Conservation (phyloP, 441 rosid genomes). For the Eutrema salsugineum region DNA sequence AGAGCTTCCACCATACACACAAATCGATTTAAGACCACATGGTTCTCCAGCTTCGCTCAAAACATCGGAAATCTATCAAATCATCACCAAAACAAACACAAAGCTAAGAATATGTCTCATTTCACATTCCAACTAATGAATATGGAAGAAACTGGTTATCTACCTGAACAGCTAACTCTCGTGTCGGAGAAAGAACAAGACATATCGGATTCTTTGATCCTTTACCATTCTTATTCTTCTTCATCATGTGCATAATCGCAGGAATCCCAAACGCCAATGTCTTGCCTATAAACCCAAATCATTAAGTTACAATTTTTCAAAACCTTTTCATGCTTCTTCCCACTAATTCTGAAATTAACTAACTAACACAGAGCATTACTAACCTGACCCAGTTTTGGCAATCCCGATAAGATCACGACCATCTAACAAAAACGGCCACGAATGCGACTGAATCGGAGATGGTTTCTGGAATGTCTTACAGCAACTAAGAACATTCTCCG, state of each 20-base stretch:
- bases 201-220: constrained; percentile 65
- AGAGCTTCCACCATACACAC: constrained; percentile 87
- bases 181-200: constrained; percentile 86
- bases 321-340: neutral
- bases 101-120: neutral
- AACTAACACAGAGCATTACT: neutral
- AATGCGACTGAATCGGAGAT: constrained; percentile 84
- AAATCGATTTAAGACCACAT: constrained; percentile 71
- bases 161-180: constrained; percentile 96
- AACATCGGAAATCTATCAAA: constrained; percentile 70
- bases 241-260: constrained; percentile 73
- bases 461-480: constrained; percentile 72
- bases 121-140: neutral
- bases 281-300: constrained; percentile 48
- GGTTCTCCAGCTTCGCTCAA: constrained; percentile 76
- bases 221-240: constrained; percentile 56
- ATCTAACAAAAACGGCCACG: constrained; percentile 90
- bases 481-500: constrained; percentile 66
- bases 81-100: constrained; percentile 6
- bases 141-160: neutral
- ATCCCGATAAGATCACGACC: constrained; percentile 92
- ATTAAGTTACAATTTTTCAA: neutral
- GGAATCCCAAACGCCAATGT: constrained; percentile 91
- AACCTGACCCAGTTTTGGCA: constrained; percentile 96
- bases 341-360: neutral